Base-by-base conservation (phyloP, 305 asterid species). In the Fraxinus paxiana region DNA sequence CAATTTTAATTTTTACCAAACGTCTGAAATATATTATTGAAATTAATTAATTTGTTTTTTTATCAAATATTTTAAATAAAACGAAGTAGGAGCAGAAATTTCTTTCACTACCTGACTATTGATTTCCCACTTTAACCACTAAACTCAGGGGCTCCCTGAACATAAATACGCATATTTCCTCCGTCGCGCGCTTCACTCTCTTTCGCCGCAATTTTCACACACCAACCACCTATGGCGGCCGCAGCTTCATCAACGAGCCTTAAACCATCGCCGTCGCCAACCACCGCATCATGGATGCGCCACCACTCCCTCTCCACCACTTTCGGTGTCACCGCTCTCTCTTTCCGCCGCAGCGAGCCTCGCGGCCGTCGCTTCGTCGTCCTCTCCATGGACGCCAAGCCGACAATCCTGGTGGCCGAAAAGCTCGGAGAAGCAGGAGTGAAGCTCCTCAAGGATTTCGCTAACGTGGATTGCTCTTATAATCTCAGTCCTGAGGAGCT, bases 381-480 rank as follows among this genome's bases (percentile, higher is more conserved):
- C 35, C 86, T 86, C 30, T 84, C 97, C 54, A 84, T 95, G 97
- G 97, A 93, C 76, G 92, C 95, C 43, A 93, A 93, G 80, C 98
- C 98, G 63, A 95, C 98, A 6, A 87, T 95, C 83, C 92, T 95
- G 54, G 98, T 95, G 0, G 92, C 98, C 5, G 98, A 95, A 67
- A 93, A 95, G 83, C 92, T 95, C 78, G 98, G 98, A 0, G 95
- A 92, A 48, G 98, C 98, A 0, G 98, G 98, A 3, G 75, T 91
- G 6, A 78, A 84, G 5, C 90, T 92, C 34, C 84, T 93, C 43
- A 92, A 93, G 71, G 93, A 89, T 34, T 89, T 90, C 73, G 92
- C 98, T 0, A 92, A 91, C 78, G 94, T 92, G 22, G 89, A 86
- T 41, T 86, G 89, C 73, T 76, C 84, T 30, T 86, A 84, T 69